These are phyloP conservation scores for Heimioporus sp. DNA, from an alignment of 768 basidiomycete species.

Conservation along the genomic window DNA sequence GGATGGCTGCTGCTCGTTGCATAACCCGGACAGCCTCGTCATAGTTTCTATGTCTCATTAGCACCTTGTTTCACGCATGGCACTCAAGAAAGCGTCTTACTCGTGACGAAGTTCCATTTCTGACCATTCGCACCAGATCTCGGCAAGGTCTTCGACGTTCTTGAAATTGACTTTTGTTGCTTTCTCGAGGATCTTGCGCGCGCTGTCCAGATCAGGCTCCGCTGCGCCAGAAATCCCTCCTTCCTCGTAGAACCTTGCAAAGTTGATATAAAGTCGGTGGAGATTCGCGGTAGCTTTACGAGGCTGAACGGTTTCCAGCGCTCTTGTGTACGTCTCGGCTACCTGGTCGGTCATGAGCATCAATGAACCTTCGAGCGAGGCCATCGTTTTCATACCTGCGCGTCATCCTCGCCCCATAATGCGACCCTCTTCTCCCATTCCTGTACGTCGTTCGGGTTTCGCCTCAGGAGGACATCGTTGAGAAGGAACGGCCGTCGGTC, in stretches of 20 bases:
- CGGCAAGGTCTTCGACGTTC: constrained; percentile 95
- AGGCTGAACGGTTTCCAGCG: constrained; percentile 84
- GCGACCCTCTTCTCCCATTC: constrained; percentile 99
- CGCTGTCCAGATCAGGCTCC: constrained; percentile 78
- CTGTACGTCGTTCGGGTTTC: constrained; percentile 97
- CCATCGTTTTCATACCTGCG: constrained; percentile 57
- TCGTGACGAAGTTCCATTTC: constrained; percentile 97
- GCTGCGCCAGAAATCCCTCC: constrained; percentile 81
- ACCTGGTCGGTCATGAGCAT: constrained; percentile 47
- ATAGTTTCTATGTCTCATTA: constrained; percentile 68
- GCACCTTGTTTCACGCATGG: not conserved
- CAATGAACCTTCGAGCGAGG: not conserved
- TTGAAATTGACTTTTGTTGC: constrained; percentile 90
- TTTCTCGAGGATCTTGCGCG: constrained; percentile 92
- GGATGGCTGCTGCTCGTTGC: constrained; percentile 92
- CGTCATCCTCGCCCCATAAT: constrained; percentile 89
- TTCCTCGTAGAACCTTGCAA: constrained; percentile 97
- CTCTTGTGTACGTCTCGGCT: constrained; percentile 89
- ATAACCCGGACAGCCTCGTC: constrained; percentile 94
- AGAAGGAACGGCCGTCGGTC: constrained; percentile 94
- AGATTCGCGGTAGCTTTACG: constrained; percentile 89
- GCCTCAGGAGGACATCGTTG: constrained; percentile 88
- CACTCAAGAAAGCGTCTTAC: constrained; percentile 46
- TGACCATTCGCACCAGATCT: constrained; percentile 99
- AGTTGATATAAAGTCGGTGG: constrained; percentile 89